phyloP scores from a whole-genome alignment of 345 rosid genomes.

The Brassica rapa region DNA sequence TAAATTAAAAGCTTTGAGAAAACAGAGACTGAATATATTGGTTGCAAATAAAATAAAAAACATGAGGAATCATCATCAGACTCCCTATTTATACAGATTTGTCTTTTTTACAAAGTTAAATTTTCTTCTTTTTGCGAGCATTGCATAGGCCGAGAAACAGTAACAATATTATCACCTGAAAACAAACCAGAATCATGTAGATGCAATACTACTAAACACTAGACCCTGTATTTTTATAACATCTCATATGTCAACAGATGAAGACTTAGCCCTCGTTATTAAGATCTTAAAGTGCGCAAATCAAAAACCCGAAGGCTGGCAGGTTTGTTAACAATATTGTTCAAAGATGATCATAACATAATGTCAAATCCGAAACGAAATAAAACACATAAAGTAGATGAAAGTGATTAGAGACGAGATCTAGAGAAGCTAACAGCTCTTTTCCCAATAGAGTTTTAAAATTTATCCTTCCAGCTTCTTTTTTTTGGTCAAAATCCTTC shows the following conservation, averaged over 20 bases:
- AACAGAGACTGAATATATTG: background rate
- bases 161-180: background rate
- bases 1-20: background rate
- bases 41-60: background rate
- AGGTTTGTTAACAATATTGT: background rate
- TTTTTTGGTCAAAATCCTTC: background rate
- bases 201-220: no score
- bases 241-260: no score
- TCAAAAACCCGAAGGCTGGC: background rate
- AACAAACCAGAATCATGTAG: background rate
- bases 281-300: background rate
- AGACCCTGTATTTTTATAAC: no score
- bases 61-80: background rate
- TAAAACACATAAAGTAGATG: background rate
- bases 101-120: background rate
- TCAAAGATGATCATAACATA: background rate
- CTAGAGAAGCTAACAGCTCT: background rate
- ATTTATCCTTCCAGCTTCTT: slow-evolving; percentile 15
- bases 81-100: background rate
- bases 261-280: background rate
- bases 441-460: background rate
- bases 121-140: background rate
- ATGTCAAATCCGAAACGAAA: background rate
- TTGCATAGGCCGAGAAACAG: background rate
- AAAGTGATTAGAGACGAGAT: background rate